Conservation (phyloP, 495 filamentous ascomycete species). For the Penicillium salamii region DNA sequence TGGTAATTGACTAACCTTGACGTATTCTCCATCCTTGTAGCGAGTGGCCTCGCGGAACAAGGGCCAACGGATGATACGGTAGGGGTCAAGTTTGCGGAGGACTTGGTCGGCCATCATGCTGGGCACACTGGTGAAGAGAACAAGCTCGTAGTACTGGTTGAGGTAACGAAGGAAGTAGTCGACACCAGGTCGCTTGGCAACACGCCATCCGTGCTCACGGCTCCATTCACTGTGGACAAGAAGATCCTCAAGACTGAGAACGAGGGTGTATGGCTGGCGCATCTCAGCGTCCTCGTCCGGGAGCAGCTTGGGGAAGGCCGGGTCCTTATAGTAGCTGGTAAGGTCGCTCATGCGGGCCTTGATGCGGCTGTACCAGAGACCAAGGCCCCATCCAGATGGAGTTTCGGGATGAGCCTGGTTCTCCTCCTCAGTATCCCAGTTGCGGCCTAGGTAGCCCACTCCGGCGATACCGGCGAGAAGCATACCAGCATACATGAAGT, state of each 20-base stretch:
- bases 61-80: conserved; percentile 91
- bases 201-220: conserved; percentile 89
- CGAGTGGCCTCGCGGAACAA: conserved; percentile 91
- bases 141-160: conserved; percentile 95
- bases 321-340: conserved; percentile 91
- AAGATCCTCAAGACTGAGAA: conserved; percentile 89
- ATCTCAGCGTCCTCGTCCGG: conserved; percentile 81
- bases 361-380: conserved; percentile 73
- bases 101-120: conserved; percentile 80
- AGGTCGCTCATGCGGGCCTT: conserved; percentile 69
- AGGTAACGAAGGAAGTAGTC: conserved; percentile 98
- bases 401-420: conserved; percentile 61
- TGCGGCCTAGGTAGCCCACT: conserved; percentile 71
- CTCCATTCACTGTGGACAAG: conserved; percentile 92
- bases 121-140: conserved; percentile 87
- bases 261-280: conserved; percentile 86
- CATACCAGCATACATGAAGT: conserved; percentile 58
- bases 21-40: conserved; percentile 91
- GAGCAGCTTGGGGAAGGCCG: conserved; percentile 88
- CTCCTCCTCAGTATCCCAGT: conserved; percentile 79
- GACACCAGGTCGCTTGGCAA: conserved; percentile 90
- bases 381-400: conserved; percentile 70
- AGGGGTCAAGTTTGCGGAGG: conserved; percentile 92
- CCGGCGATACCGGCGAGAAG: conserved; percentile 50
- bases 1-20: conserved; percentile 68